phyloP scores from a whole-genome alignment of 371 early-diverging fungal species.

The Smittium culicis region DNA sequence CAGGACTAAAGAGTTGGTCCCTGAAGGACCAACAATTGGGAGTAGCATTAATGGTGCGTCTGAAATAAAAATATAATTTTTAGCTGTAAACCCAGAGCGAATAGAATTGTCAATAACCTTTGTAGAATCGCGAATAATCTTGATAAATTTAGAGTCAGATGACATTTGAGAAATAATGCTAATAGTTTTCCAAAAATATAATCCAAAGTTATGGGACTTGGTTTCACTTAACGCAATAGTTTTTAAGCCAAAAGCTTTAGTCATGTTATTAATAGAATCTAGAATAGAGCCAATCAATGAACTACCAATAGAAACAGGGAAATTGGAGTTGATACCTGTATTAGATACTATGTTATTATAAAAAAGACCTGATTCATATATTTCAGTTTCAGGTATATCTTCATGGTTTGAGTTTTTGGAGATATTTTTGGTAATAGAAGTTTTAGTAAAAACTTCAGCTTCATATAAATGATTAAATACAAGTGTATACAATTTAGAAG shows the following conservation, averaged over 20 bases:
- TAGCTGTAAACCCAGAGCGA: neutral
- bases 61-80: neutral
- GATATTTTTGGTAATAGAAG: neutral
- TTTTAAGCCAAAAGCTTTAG: neutral
- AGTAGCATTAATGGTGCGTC: neutral
- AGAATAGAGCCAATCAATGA: neutral
- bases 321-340: neutral
- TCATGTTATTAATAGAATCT: neutral
- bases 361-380: neutral
- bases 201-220: neutral
- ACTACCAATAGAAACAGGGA: neutral
- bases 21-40: neutral
- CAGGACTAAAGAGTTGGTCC: neutral
- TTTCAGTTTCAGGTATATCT: neutral
- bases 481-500: neutral
- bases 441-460: neutral
- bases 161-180: neutral
- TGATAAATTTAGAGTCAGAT: neutral
- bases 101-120: neutral
- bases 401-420: neutral
- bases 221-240: neutral
- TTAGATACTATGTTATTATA: neutral
- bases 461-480: neutral
- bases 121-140: neutral
- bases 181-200: neutral